Evolutionary conservation across 352 stramenopile species (phyloP), one percentile per base, ranked within the genome.

Genomic region (Phytopythium chamaehyphon): DNA sequence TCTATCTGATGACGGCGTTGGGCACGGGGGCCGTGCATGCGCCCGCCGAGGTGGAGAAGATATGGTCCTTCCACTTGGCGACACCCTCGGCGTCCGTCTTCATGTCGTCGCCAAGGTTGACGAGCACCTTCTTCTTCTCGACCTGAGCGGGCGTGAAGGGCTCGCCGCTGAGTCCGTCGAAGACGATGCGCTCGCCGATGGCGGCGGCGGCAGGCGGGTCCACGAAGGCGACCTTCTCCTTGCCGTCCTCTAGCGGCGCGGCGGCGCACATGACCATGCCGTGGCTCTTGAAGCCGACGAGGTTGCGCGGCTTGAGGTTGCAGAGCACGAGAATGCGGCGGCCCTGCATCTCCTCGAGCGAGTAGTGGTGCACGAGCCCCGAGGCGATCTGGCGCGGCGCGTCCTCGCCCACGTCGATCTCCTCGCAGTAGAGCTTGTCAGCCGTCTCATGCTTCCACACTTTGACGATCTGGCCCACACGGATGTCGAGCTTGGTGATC

Each of bases 401-500:
- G 35, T 92, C 84, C 65, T 96, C 87, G 26, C 88, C 87, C 48
- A 97, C 86, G 58, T 96, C 86, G 31, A 97, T 96, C 61, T 96
- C 76, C 62, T 97, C 89, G 50, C 88, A 96, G 67, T 93, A 96
- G 33, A 97, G 74, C 71, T 96, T 96, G 59, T 96, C 88, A 22
- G 84, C 86, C 7, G 76, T 90, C 45, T 94, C 84, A 67, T 96
- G 89, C 66, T 95, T 94, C 87, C 87, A 96, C 40, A 93, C 86
- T 55, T 96, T 96, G 54, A 92, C 71, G 65, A 97, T 96, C 54
- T 92, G 74, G 24, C 89, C 89, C 33, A 97, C 89, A 51, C 88
- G 86, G 55, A 97, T 96, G 70, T 96, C 86, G 26, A 96, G 72
- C 66, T 96, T 96, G 54, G 88, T 93, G 69, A 96, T 93, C 59